Percentiles rank a stretch among this genome's conserved stretches.
Conservation (phyloP, 1,139 yeast genomes). For the Nakaseomyces kungkrabaensis region DNA sequence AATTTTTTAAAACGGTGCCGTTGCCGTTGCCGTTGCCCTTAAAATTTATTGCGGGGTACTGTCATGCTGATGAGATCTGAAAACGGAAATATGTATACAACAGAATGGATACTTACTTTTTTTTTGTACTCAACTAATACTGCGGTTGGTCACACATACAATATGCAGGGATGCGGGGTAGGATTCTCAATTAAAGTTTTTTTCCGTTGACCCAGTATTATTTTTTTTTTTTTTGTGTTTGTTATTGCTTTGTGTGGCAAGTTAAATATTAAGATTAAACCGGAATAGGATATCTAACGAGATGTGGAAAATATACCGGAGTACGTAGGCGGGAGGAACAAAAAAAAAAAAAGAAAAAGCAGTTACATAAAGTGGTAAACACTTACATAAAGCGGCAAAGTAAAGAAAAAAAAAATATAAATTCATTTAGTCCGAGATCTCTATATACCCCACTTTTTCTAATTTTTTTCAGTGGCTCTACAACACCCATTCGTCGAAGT, state of each 20-base stretch:
- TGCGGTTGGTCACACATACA: too few relatives aligned
- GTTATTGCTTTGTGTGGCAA: too few relatives aligned
- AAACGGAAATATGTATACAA: not conserved
- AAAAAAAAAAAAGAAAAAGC: too few relatives aligned
- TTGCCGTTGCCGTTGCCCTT: not conserved
- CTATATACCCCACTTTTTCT: not conserved
- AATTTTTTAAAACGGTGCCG: not conserved
- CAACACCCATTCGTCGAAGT: slow-evolving; percentile 34
- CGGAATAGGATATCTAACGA: too few relatives aligned
- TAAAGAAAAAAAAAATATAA: too few relatives aligned
- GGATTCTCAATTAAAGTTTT: not conserved
- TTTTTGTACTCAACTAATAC: too few relatives aligned
- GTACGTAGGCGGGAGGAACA: not conserved
- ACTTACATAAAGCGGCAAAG: too few relatives aligned
- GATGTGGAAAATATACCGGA: too few relatives aligned
- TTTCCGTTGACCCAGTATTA: not conserved
- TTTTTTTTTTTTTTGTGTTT: too few relatives aligned
- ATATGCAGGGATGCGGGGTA: not conserved
- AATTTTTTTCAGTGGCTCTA: slow-evolving; percentile 6
- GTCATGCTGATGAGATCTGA: not conserved
- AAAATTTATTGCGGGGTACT: not conserved
- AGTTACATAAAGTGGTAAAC: too few relatives aligned
- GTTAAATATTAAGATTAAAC: too few relatives aligned
- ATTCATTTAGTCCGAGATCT: not conserved
- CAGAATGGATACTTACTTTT: not conserved